These are phyloP conservation scores for Alternaria ventricosa DNA, from an alignment of 2,329 filamentous ascomycete genomes.

Conservation along the genomic window DNA sequence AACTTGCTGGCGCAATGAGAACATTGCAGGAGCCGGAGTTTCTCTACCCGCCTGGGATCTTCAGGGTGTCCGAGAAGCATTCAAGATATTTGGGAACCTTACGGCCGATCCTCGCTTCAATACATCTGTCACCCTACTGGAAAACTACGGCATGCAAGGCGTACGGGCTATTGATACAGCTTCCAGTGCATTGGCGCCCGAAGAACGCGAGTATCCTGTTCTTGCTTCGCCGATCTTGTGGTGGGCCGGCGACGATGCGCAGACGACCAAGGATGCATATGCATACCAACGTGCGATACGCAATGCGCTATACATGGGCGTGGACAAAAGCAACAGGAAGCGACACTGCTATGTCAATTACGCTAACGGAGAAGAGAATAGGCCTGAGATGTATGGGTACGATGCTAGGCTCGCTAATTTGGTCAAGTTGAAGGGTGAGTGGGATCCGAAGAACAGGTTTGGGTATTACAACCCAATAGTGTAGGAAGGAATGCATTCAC, in stretches of 20 bases:
- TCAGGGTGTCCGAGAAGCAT: constrained; percentile 20
- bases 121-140: constrained; percentile 21
- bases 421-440: constrained; percentile 34
- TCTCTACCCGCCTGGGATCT: constrained; percentile 27
- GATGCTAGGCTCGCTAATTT: constrained; percentile 35
- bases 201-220: constrained; percentile 45
- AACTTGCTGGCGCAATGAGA: constrained; percentile 18
- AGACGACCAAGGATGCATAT: constrained; percentile 16
- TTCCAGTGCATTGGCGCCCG: constrained; percentile 18
- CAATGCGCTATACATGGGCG: constrained; percentile 18
- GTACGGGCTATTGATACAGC: constrained; percentile 13
- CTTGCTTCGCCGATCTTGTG: constrained; percentile 21
- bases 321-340: constrained; percentile 14
- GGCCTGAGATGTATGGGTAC: constrained; percentile 40
- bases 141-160: constrained; percentile 31
- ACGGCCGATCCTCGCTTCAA: constrained; percentile 27
- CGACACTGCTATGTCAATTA: constrained; percentile 44
- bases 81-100: constrained; percentile 23
- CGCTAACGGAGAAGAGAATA: constrained; percentile 37
- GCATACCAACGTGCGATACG: constrained; percentile 13
- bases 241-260: constrained; percentile 19
- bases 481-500: neutral
- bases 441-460: constrained; percentile 39
- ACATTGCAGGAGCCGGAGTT: constrained; percentile 19
- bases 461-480: constrained; percentile 34